Evolutionary conservation across 2,329 filamentous ascomycete genomes (phyloP).

Genomic region (Colletotrichum sp.): DNA sequence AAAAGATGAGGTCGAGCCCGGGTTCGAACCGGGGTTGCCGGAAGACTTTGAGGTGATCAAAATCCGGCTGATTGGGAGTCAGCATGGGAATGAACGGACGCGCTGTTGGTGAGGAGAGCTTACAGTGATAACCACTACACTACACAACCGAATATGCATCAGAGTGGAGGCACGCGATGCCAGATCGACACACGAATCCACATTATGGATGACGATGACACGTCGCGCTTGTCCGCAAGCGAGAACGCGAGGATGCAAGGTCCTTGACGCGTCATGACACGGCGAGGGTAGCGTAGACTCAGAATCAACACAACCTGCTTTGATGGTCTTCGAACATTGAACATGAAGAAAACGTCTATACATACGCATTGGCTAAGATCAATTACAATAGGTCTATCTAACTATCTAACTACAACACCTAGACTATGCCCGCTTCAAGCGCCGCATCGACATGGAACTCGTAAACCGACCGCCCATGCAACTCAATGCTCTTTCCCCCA

Average conservation of each 20-base stretch:
- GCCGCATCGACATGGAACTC: conserved; percentile 6
- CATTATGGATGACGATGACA: neutral
- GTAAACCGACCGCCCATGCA: conserved; percentile 9
- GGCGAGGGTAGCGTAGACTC: too few species aligned
- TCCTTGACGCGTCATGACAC: neutral
- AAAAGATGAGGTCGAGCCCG: conserved; percentile 8
- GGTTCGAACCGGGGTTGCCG: conserved; percentile 22
- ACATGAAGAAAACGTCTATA: neutral
- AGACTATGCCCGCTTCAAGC: neutral
- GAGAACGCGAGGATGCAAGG: neutral
- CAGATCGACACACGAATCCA: neutral
- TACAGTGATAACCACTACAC: conserved; percentile 22
- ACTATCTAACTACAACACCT: neutral
- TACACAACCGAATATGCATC: conserved; percentile 6
- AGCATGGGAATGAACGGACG: neutral
- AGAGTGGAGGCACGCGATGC: conserved; percentile 9
- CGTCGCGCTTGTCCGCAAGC: neutral
- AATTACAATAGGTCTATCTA: neutral
- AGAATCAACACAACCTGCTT: too few species aligned
- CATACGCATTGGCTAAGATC: neutral
- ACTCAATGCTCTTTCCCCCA: neutral
- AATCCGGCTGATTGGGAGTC: conserved; percentile 4
- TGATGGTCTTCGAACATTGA: accelerated
- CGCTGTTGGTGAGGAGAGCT: neutral
- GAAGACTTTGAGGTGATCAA: neutral